These are phyloP conservation scores for Murraya paniculata DNA, from an alignment of 345 rosid genomes.

Conservation along the genomic window DNA sequence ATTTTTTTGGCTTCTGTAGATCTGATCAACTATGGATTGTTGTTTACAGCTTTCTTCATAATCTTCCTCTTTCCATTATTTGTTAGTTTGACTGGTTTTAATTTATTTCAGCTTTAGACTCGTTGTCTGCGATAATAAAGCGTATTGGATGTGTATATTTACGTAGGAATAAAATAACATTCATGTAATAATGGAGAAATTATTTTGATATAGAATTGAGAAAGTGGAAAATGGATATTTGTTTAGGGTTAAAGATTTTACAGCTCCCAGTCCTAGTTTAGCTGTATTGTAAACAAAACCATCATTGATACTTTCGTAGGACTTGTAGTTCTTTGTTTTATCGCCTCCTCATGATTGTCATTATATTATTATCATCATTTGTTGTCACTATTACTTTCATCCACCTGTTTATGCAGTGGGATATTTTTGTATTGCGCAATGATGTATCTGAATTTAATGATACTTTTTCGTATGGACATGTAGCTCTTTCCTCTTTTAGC, in stretches of 20 bases:
- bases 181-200: neutral
- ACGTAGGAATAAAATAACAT: neutral
- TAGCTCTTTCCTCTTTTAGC: neutral
- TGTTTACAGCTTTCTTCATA: neutral
- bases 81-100: neutral
- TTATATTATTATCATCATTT: neutral
- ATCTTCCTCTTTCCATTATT: neutral
- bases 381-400: neutral
- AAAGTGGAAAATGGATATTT: neutral
- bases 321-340: neutral
- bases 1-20: neutral
- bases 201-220: neutral
- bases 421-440: neutral
- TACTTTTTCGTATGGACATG: neutral
- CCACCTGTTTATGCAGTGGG: neutral
- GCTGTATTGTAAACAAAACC: neutral
- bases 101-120: neutral
- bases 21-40: neutral
- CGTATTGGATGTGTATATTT: neutral
- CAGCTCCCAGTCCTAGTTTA: neutral
- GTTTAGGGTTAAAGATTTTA: neutral
- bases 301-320: neutral
- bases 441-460: neutral
- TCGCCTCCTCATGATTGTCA: neutral
- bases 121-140: neutral